Evolutionary conservation across 192 early-diverging fungal genomes (phyloP), one percentile per base, ranked within the genome.

Genomic region (Coemansia sp.): DNA sequence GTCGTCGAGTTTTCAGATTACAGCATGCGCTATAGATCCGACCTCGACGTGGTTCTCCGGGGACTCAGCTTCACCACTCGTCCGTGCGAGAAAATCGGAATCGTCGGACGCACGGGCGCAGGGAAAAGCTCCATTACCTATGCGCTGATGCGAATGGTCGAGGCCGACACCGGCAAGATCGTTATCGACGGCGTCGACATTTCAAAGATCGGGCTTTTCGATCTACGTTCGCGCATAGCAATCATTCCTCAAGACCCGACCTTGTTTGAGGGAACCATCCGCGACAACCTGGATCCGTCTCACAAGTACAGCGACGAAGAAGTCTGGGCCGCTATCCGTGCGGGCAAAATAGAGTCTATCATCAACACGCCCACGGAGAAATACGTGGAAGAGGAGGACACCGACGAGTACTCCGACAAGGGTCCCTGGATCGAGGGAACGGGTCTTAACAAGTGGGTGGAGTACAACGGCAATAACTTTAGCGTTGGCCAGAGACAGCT

Each of bases 201-300:
- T 55, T 78, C 81, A 3, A 80, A 70, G 0, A 55, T 75, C 10
- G 67, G 72, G 1, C 58, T 72, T 0, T 66, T 64, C 35, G 83
- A 83, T 62, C 62, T 87, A 22, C 71, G 85, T 7, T 74, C 78
- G 10, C 71, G 83, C 25, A 60, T 95, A 45, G 86, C 89, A 3
- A 88, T 95, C 47, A 91, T 95, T 72, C 90, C 91, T 36, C 91
- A 95, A 81, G 91, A 93, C 30, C 89, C 89, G 20, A 83, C 91
- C 4, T 59, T 86, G 49, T 86, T 89, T 60, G 69, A 73, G 57
- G 87, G 87, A 22, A 86, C 87, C 6, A 28, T 83, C 6, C 77
- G 82, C 36, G 82, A 83, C 39, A 83, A 83, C 54, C 58, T 83
- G 58, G 82, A 83, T 25, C 82, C 82, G 7, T 70, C 69, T 29